Conservation (phyloP, 495 filamentous ascomycete genomes). For the Tetracladium setigerum region DNA sequence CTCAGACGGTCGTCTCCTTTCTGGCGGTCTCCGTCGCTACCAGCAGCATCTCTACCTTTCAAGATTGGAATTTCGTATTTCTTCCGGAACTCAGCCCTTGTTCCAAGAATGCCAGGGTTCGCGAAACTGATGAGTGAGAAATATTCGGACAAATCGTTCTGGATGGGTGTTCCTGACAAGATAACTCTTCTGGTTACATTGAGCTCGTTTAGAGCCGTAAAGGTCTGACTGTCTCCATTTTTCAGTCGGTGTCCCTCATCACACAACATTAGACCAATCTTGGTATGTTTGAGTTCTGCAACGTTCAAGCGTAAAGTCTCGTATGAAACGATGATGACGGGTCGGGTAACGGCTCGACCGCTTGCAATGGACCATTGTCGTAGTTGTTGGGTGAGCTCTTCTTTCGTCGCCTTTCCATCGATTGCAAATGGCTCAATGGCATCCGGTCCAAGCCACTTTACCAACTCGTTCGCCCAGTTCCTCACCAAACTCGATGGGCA, state of each 20-base stretch:
- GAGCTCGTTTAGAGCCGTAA: conserved; percentile 78
- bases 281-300: conserved; percentile 75
- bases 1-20: conserved; percentile 77
- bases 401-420: conserved; percentile 93
- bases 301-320: conserved; percentile 90
- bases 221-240: conserved; percentile 94
- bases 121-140: conserved; percentile 95
- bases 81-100: conserved; percentile 88
- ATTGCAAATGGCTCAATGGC: conserved; percentile 91
- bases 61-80: conserved; percentile 91
- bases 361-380: conserved; percentile 91
- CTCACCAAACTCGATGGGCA: conserved; percentile 94
- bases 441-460: conserved; percentile 92
- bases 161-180: conserved; percentile 92
- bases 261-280: conserved; percentile 91
- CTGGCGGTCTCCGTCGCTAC: conserved; percentile 72
- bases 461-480: conserved; percentile 95
- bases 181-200: conserved; percentile 92
- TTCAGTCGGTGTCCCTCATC: conserved; percentile 98
- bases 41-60: conserved; percentile 83
- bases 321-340: conserved; percentile 99
- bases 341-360: conserved; percentile 82
- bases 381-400: conserved; percentile 80
- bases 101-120: conserved; percentile 87
- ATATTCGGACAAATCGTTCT: conserved; percentile 97